phyloP scores from a whole-genome alignment of 1,284 basidiomycete genomes.

The Puccinia novopanici region DNA sequence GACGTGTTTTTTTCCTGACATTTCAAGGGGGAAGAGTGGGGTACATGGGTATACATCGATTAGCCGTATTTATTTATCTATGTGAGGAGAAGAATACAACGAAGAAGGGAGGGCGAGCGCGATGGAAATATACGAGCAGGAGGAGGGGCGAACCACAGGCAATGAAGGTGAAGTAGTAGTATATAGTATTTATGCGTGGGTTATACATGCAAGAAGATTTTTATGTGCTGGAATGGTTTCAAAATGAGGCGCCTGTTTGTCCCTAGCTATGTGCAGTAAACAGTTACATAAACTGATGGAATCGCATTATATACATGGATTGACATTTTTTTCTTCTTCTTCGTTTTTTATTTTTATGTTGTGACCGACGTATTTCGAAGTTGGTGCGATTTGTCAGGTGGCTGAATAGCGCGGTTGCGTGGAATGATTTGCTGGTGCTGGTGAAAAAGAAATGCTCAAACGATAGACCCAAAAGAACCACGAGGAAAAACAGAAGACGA shows the following conservation, averaged over 20 bases:
- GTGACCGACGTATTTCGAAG: neutral
- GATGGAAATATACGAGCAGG: too few species aligned
- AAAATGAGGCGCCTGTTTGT: neutral
- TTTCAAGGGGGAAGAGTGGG: too few species aligned
- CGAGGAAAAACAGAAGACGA: neutral
- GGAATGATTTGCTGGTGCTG: neutral
- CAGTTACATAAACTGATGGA: neutral
- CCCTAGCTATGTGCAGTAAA: neutral
- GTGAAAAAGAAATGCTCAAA: neutral
- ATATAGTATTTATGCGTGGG: neutral
- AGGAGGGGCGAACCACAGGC: too few species aligned
- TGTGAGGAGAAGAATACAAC: neutral
- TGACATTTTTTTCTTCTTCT: neutral
- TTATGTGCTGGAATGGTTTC: too few species aligned
- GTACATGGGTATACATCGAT: neutral
- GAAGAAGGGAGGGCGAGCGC: too few species aligned
- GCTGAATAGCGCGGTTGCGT: neutral
- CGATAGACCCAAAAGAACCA: neutral
- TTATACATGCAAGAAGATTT: neutral
- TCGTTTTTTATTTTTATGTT: neutral
- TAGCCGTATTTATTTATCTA: neutral
- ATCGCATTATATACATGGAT: conserved; percentile 5
- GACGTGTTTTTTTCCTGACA: too few species aligned
- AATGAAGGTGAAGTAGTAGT: neutral
- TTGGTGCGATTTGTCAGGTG: neutral